These are phyloP conservation scores for Alternaria hordeiaustralica DNA, from an alignment of 2,329 filamentous ascomycete species.

Conservation along the genomic window DNA sequence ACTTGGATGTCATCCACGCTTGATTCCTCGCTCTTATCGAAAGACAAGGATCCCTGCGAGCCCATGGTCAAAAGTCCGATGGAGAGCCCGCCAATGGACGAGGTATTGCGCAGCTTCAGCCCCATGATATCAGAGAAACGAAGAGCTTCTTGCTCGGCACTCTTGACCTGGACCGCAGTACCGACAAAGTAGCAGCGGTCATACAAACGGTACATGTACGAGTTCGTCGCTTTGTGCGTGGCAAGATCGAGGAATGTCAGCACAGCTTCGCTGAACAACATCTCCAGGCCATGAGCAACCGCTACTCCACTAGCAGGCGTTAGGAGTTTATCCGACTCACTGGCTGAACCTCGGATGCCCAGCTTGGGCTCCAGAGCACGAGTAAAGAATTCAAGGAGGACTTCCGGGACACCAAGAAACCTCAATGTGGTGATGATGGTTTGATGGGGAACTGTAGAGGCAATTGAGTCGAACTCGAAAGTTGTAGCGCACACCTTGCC, in stretches of 20 bases:
- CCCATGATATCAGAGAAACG: constrained; percentile 28
- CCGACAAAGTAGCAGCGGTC: constrained; percentile 36
- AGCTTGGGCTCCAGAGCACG: constrained; percentile 51
- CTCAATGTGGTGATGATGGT: constrained; percentile 63
- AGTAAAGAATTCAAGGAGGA: constrained; percentile 66
- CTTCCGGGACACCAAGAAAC: constrained; percentile 64
- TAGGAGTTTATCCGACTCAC: constrained; percentile 24
- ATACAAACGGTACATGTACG: constrained; percentile 31
- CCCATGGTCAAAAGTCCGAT: constrained; percentile 25
- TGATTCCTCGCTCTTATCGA: not conserved
- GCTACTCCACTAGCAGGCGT: constrained; percentile 30
- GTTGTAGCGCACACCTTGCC: constrained; percentile 14
- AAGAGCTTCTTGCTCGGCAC: constrained; percentile 6
- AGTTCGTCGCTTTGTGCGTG: constrained; percentile 22
- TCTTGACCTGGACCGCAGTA: constrained; percentile 14
- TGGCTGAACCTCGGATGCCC: constrained; percentile 31
- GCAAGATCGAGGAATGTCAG: constrained; percentile 39
- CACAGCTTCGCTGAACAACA: constrained; percentile 35
- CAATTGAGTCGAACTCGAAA: constrained; percentile 57
- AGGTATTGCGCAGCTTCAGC: constrained; percentile 10
- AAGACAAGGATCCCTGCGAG: not conserved
- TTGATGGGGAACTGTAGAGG: constrained; percentile 64
- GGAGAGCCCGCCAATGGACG: not conserved
- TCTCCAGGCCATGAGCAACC: constrained; percentile 27
- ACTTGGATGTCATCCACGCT: constrained; percentile 23